Evolutionary conservation across 2,329 filamentous ascomycete genomes (phyloP).

Genomic region (Phialemoniopsis sp.): DNA sequence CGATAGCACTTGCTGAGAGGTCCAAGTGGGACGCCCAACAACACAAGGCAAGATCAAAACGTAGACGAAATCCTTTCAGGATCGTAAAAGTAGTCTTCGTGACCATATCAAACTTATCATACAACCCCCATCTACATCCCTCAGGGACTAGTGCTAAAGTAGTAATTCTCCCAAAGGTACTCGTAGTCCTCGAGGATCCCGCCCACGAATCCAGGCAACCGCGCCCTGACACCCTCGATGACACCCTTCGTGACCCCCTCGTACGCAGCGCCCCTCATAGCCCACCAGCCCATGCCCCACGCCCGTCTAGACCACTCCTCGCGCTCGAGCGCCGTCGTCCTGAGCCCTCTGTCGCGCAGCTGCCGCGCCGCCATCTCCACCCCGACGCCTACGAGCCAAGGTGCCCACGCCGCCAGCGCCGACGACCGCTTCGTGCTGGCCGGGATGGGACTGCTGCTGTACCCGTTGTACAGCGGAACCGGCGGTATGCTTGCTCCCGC

Average conservation of each 20-base stretch:
- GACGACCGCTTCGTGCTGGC: background rate
- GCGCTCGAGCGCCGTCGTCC: constrained; percentile 81
- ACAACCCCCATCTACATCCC: no score
- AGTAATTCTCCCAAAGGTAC: constrained; percentile 97
- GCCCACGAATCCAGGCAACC: constrained; percentile 75
- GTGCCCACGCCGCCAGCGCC: constrained; percentile 71
- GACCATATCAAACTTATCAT: no score
- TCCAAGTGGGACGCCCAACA: no score
- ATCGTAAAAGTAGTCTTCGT: no score
- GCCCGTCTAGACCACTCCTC: constrained; percentile 86
- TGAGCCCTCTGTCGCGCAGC: constrained; percentile 67
- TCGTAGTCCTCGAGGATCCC: constrained; percentile 94
- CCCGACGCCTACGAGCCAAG: constrained; percentile 82
- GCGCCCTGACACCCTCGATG: constrained; percentile 67
- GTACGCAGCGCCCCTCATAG: constrained; percentile 95
- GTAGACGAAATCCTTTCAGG: no score
- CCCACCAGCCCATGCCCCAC: constrained; percentile 93
- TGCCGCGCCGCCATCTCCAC: constrained; percentile 90
- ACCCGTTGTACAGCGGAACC: background rate
- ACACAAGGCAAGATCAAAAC: no score
- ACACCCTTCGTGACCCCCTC: constrained; percentile 81
- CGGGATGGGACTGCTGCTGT: constrained; percentile 2
- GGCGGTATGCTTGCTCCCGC: background rate
- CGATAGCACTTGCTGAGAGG: no score
- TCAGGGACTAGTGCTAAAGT: constrained; percentile 64